Conservation (phyloP, 2,329 filamentous ascomycete genomes). For the Fonsecaea multimorphosa region DNA sequence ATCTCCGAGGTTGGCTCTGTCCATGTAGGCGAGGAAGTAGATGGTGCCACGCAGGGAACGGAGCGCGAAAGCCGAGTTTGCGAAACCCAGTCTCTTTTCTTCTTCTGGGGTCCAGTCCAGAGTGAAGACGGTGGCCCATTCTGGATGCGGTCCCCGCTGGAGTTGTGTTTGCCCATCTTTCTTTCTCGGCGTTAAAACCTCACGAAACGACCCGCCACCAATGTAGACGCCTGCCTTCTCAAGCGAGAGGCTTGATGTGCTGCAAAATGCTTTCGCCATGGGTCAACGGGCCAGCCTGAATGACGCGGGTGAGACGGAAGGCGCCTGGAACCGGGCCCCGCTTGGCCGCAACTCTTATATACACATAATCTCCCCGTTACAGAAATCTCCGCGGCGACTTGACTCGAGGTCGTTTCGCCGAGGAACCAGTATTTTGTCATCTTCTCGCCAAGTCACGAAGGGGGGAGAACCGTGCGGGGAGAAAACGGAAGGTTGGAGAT, state of each 20-base stretch:
- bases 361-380: not conserved
- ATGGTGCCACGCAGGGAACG: slow-evolving; percentile 32
- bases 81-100: slow-evolving; percentile 31
- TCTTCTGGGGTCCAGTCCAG: slow-evolving; percentile 32
- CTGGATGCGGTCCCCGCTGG: slow-evolving; percentile 3
- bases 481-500: not conserved
- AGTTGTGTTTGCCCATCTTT: not conserved
- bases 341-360: not conserved
- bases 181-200: not conserved
- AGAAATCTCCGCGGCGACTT: not conserved
- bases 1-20: slow-evolving; percentile 35
- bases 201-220: slow-evolving; percentile 21
- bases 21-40: slow-evolving; percentile 35
- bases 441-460: not conserved
- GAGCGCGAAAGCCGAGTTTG: slow-evolving; percentile 35
- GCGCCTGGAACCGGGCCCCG: not conserved
- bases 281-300: slow-evolving; percentile 3
- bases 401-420: not conserved
- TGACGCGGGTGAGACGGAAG: not conserved
- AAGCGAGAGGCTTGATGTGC: slow-evolving; percentile 8
- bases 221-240: slow-evolving; percentile 26
- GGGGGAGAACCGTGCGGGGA: not conserved
- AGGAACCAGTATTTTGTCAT: not conserved
- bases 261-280: slow-evolving; percentile 9
- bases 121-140: slow-evolving; percentile 3